Base-by-base conservation (phyloP, 495 filamentous ascomycete genomes). In the Xylaria sp. region DNA sequence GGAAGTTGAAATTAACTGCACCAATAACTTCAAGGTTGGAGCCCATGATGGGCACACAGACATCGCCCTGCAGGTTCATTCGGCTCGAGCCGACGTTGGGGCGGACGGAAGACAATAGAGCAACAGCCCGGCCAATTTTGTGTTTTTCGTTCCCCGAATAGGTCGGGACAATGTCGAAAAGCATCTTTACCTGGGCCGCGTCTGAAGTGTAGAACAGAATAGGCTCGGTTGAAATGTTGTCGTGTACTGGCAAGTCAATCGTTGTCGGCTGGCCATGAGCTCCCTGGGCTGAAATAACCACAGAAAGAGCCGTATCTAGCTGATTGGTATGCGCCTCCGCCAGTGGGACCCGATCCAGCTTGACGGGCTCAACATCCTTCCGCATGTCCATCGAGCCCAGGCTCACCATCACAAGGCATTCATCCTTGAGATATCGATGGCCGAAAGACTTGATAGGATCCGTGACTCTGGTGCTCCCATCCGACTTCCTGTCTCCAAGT, bases 111-210 rank as follows among this genome's bases (percentile, higher is more conserved):
- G 92, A 93, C 6, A 99, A 88, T 48, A 98, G 84, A 0, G 96
- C 96, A 35, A 98, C 96, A 37, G 90, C 96, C 19, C 96, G 91
- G n/a, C 95, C 96, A 46, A 98, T 88, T 72, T 97, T 92, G 72
- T 92, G 86, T 64, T 97, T 93, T 62, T 93, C 89, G 21, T 90
- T 90, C n/a, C 95, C 97, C 46, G 94, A 90, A 82, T 98, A 98
- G 2, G 97, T 98, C n/a, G 95, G 96, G 12, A 98, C 90, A 67
- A 99, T 93, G 76, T 99, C 96, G 74, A 99, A 99, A 46, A 96
- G 84, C 26, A 99, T 83, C 80, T 94, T 93, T 50, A 98, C 95
- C 75, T 93, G 94, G 67, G 86, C 85, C 2, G 88, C 85, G 77
- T 98, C 94, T 19, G 79, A 85, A 0, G 95, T 90, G 65, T 90